A percentile compares a stretch with the other conserved stretches of the same genome.
phyloP scores from a whole-genome alignment of 805 yeast genomes.

The Kluyveromyces nonfermentans region DNA sequence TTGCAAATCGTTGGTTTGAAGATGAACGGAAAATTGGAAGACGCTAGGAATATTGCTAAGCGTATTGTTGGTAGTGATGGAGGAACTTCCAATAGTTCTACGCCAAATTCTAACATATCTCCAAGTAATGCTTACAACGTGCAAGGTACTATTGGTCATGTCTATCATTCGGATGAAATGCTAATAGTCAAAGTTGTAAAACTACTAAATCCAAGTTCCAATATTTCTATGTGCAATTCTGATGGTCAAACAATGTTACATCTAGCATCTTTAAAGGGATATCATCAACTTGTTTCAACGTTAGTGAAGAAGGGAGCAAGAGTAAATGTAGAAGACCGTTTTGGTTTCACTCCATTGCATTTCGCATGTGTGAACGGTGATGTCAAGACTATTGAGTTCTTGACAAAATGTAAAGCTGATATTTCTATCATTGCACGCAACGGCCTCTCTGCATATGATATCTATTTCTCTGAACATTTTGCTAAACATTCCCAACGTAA shows the following conservation, averaged over 20 bases:
- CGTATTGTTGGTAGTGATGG: conserved; percentile 62
- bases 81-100: conserved; percentile 16
- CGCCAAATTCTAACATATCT: conserved; percentile 10
- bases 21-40: conserved; percentile 93
- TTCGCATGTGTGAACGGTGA: conserved; percentile 74
- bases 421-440: conserved; percentile 41
- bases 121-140: conserved; percentile 13
- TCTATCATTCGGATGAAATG: conserved; percentile 29
- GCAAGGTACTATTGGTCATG: conserved; percentile 4
- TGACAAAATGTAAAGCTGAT: conserved; percentile 58
- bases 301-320: conserved; percentile 59
- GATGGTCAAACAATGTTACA: conserved; percentile 88
- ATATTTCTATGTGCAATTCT: conserved; percentile 69
- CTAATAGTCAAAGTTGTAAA: conserved; percentile 45
- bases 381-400: conserved; percentile 50
- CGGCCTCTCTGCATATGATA: conserved; percentile 34
- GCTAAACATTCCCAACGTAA: conserved; percentile 20
- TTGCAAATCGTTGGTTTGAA: conserved; percentile 93
- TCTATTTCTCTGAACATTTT: conserved; percentile 28
- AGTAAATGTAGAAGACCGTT: conserved; percentile 63
- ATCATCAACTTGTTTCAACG: conserved; percentile 48
- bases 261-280: conserved; percentile 71
- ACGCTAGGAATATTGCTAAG: conserved; percentile 87
- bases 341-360: conserved; percentile 82
- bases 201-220: conserved; percentile 61